Percentiles rank a stretch among this genome's conserved stretches.
Evolutionary conservation across 1,284 basidiomycete species (phyloP).

Genomic region (Exobasidium cylindrosporum): DNA sequence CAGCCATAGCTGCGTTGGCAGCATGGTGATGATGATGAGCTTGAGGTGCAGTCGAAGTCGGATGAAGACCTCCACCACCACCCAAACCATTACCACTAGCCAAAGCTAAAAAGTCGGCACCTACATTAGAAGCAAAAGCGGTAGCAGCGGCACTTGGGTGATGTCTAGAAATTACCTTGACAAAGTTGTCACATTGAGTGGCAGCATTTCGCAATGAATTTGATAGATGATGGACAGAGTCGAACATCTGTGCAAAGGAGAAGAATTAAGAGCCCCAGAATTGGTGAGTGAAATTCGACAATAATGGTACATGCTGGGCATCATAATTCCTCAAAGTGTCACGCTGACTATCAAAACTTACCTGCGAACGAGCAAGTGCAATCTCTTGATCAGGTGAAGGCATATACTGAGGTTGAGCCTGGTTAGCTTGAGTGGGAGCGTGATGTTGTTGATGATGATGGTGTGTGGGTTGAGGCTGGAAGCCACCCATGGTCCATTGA

Average conservation of each 20-base stretch:
- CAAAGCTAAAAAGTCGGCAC: conserved; percentile 23
- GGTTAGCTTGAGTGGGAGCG: neutral
- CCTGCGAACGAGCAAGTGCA: conserved; percentile 7
- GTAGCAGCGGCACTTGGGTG: conserved; percentile 36
- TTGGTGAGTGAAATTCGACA: no score
- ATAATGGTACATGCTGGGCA: no score
- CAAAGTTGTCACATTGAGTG: conserved; percentile 35
- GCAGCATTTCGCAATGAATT: conserved; percentile 36
- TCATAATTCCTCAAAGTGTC: no score
- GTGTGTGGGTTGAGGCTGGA: conserved; percentile 2
- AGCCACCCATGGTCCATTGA: conserved; percentile 14
- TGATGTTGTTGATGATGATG: conserved; percentile 12
- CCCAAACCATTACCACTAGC: conserved; percentile 31
- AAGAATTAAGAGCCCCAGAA: neutral
- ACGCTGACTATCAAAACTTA: no score
- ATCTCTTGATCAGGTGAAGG: conserved; percentile 7
- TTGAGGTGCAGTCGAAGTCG: conserved; percentile 22
- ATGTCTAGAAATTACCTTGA: conserved; percentile 33
- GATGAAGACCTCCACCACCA: conserved; percentile 1
- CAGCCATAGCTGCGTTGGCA: neutral
- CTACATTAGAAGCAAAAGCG: conserved; percentile 11
- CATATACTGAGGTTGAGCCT: conserved; percentile 1
- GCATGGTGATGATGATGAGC: conserved; percentile 9
- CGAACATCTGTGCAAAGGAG: conserved; percentile 30
- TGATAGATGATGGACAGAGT: conserved; percentile 34